Evolutionary conservation across 2,329 filamentous ascomycete genomes (phyloP).

Genomic region (Trichoderma sp.): DNA sequence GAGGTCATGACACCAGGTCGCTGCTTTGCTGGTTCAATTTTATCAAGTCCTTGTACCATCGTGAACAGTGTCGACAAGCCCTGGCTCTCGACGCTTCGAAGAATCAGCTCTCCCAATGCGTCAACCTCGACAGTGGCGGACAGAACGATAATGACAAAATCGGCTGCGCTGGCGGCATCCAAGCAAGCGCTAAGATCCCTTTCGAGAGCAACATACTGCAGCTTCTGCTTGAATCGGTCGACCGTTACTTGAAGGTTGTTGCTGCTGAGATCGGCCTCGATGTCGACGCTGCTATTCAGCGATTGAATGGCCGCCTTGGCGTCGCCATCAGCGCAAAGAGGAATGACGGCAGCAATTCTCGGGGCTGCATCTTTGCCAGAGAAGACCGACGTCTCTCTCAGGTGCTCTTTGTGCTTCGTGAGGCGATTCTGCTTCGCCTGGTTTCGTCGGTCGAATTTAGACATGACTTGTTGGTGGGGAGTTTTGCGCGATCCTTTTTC

Average conservation of each 20-base stretch:
- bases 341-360: constrained; percentile 84
- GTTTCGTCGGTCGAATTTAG: constrained; percentile 93
- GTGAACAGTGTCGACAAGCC: constrained; percentile 92
- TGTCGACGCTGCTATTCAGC: constrained; percentile 79
- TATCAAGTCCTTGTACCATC: constrained; percentile 77
- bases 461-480: constrained; percentile 95
- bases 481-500: constrained; percentile 81
- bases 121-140: constrained; percentile 85
- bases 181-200: constrained; percentile 76
- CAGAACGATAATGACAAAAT: constrained; percentile 87
- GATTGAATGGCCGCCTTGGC: constrained; percentile 66
- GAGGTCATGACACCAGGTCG: constrained; percentile 76
- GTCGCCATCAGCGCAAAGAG: constrained; percentile 76
- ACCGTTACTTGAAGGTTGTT: constrained; percentile 69
- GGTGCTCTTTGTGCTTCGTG: constrained; percentile 80
- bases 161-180: constrained; percentile 84
- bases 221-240: constrained; percentile 91
- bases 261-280: constrained; percentile 66
- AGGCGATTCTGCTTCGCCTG: constrained; percentile 89
- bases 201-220: constrained; percentile 79
- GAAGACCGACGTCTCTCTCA: constrained; percentile 80
- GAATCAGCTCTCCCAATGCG: constrained; percentile 77
- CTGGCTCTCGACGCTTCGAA: constrained; percentile 88
- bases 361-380: constrained; percentile 84
- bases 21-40: constrained; percentile 78